A percentile compares a stretch with the other conserved stretches of the same genome.
Evolutionary conservation across 768 basidiomycete species (phyloP).

Genomic region (Lentinula raphanica): DNA sequence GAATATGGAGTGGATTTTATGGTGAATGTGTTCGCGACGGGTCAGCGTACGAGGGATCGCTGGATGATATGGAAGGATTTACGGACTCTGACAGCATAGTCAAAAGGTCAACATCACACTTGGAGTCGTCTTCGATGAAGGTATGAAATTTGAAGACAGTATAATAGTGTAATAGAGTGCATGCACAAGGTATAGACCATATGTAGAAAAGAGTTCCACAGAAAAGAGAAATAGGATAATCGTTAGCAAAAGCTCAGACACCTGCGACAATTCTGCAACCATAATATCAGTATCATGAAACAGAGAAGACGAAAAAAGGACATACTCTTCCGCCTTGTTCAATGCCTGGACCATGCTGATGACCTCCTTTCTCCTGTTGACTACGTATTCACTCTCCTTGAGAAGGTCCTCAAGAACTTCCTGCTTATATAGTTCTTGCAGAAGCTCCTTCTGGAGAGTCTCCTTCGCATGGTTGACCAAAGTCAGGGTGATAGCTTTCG

Average conservation of each 20-base stretch:
- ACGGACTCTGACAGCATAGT: neutral
- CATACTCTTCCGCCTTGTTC: slow-evolving; percentile 94
- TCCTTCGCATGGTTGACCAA: slow-evolving; percentile 93
- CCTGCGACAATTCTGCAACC: slow-evolving; percentile 55
- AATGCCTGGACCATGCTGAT: slow-evolving; percentile 89
- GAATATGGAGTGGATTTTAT: neutral
- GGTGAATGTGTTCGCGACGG: no score
- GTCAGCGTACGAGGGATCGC: no score
- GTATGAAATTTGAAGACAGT: neutral
- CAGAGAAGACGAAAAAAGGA: slow-evolving; percentile 17
- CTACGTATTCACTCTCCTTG: slow-evolving; percentile 90
- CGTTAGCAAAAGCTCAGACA: slow-evolving; percentile 29
- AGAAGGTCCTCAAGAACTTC: slow-evolving; percentile 92
- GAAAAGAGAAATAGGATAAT: neutral
- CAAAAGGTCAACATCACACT: no score
- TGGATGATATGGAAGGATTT: no score
- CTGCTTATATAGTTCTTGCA: slow-evolving; percentile 95
- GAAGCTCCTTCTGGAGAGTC: slow-evolving; percentile 85
- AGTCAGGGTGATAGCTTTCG: slow-evolving; percentile 89
- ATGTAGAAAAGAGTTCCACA: neutral
- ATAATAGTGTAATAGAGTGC: slow-evolving; percentile 1
- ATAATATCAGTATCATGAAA: slow-evolving; percentile 10
- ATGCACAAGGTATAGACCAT: neutral
- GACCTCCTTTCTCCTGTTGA: slow-evolving; percentile 89
- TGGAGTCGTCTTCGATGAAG: no score